These are phyloP conservation scores for Heterobasidion parviporum DNA, from an alignment of 1,284 basidiomycete species.

Conservation along the genomic window DNA sequence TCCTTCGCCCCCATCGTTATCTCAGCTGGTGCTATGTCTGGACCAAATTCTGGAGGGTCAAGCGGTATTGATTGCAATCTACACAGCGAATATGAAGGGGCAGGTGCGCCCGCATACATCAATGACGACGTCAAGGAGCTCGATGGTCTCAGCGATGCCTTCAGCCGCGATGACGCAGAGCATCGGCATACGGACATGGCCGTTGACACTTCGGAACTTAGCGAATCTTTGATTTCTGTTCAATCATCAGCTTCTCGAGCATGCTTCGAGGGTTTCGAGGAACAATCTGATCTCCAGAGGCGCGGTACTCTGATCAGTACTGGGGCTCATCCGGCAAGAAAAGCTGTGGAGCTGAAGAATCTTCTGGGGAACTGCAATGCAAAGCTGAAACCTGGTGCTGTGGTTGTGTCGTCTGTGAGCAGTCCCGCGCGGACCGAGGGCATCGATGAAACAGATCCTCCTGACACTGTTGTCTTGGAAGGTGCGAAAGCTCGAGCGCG, in stretches of 20 bases:
- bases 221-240: not conserved
- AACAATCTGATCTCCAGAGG: slow-evolving; percentile 25
- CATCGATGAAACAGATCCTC: slow-evolving; percentile 10
- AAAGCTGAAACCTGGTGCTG: slow-evolving; percentile 45
- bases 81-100: not conserved
- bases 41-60: not conserved
- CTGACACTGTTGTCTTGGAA: slow-evolving; percentile 37
- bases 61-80: not conserved
- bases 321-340: slow-evolving; percentile 35
- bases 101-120: not conserved
- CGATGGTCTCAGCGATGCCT: not conserved
- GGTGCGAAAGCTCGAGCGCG: slow-evolving; percentile 63
- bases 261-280: not conserved
- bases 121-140: not conserved
- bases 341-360: slow-evolving; percentile 45
- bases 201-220: too few species aligned
- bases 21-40: too few species aligned
- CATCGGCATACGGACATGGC: not conserved
- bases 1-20: too few species aligned
- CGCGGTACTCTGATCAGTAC: slow-evolving; percentile 46
- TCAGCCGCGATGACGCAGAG: not conserved
- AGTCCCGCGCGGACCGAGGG: slow-evolving; percentile 3
- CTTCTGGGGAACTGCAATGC: slow-evolving; percentile 54
- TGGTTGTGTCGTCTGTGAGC: slow-evolving; percentile 25
- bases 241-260: not conserved